Conservation (phyloP, 768 basidiomycete species). For the Tulasnella sp. region DNA sequence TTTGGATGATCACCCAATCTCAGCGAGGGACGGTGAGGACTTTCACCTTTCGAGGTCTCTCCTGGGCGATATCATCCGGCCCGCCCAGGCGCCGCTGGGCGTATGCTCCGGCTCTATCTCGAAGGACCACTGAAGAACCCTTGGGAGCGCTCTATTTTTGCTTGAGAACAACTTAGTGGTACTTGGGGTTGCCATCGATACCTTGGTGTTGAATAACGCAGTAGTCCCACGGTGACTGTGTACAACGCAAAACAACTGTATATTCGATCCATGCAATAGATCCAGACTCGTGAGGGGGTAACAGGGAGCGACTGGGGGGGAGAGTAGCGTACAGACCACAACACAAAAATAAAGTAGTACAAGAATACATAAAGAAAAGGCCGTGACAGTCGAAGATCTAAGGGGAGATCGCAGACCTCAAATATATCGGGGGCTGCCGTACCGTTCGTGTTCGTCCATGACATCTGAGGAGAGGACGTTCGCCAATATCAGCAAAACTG, state of each 20-base stretch:
- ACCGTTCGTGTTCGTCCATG: slow-evolving; percentile 20
- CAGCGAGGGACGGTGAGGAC: too few species aligned
- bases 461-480: background rate
- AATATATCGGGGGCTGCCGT: slow-evolving; percentile 8
- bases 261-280: background rate
- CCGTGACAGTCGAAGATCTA: background rate
- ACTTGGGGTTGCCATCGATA: background rate
- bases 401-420: background rate
- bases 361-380: slow-evolving; percentile 4
- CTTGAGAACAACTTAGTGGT: too few species aligned
- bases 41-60: too few species aligned
- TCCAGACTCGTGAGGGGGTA: slow-evolving; percentile 1
- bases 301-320: background rate
- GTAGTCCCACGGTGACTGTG: background rate
- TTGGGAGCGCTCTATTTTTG: too few species aligned
- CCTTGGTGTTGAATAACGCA: too few species aligned
- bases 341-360: background rate
- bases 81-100: too few species aligned
- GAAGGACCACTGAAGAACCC: too few species aligned
- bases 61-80: too few species aligned
- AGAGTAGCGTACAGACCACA: background rate
- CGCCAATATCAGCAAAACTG: background rate
- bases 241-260: background rate
- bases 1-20: too few species aligned
- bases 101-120: too few species aligned